phyloP scores from a whole-genome alignment of 768 basidiomycete species.

The Pilatotrama ljubarskyi region DNA sequence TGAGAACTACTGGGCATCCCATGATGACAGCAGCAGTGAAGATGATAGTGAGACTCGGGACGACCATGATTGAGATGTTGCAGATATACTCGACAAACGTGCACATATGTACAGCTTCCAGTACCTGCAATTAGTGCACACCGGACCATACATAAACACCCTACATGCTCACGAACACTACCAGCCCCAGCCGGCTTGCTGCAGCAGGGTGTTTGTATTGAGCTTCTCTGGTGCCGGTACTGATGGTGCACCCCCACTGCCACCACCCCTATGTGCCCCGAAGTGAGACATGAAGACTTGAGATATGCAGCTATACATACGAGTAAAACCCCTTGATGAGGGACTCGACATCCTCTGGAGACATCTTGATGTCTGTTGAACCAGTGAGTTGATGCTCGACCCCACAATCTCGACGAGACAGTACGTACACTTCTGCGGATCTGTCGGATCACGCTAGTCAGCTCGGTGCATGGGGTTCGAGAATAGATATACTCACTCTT shows the following conservation, averaged over 20 bases:
- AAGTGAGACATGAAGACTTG: neutral
- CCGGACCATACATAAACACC: too few species aligned
- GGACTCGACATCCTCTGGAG: constrained; percentile 70
- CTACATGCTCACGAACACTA: constrained; percentile 1
- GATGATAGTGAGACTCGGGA: neutral
- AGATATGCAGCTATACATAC: constrained; percentile 18
- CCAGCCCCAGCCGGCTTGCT: constrained; percentile 32
- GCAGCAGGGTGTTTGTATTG: constrained; percentile 25
- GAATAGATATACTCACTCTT: constrained; percentile 56
- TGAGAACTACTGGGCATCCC: constrained; percentile 24
- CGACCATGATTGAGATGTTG: neutral
- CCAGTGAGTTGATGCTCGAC: neutral
- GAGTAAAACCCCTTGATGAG: constrained; percentile 65
- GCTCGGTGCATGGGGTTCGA: neutral
- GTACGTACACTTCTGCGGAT: constrained; percentile 73
- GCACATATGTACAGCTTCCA: too few species aligned
- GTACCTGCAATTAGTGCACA: too few species aligned
- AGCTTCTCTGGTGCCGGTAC: constrained; percentile 25
- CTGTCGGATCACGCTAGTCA: constrained; percentile 33
- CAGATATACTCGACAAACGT: too few species aligned
- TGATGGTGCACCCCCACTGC: constrained; percentile 6
- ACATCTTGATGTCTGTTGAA: constrained; percentile 71
- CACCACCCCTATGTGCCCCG: constrained; percentile 10
- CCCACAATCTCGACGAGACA: neutral
- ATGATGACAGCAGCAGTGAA: neutral